phyloP scores from a whole-genome alignment of 2,329 filamentous ascomycete species.

The Pezicula carpinea region DNA sequence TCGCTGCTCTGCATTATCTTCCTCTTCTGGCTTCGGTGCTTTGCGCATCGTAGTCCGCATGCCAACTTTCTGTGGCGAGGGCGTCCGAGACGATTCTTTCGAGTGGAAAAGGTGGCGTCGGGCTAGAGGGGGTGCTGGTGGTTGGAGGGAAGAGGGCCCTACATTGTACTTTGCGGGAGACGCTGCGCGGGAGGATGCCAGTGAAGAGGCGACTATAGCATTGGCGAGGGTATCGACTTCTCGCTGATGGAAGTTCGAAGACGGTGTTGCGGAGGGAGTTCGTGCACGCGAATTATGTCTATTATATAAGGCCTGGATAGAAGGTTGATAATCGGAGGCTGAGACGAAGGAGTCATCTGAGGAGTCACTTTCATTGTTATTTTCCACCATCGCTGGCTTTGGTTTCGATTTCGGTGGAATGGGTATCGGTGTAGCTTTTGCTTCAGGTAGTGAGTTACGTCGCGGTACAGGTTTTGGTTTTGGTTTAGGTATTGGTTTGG shows the following conservation, averaged over 20 bases:
- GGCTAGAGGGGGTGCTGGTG: slow-evolving; percentile 25
- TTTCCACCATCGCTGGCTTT: not conserved
- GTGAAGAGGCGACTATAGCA: slow-evolving; percentile 70
- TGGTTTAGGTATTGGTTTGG: slow-evolving; percentile 3
- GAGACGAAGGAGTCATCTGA: slow-evolving; percentile 30
- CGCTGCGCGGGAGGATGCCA: slow-evolving; percentile 57
- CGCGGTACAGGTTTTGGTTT: slow-evolving; percentile 6
- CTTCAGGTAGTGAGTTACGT: slow-evolving; percentile 5
- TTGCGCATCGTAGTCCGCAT: slow-evolving; percentile 65
- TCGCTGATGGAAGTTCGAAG: slow-evolving; percentile 7
- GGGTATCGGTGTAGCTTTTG: slow-evolving; percentile 13
- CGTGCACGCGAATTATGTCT: not conserved
- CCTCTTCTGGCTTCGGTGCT: slow-evolving; percentile 48
- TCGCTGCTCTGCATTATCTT: slow-evolving; percentile 45
- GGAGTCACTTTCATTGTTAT: slow-evolving; percentile 19
- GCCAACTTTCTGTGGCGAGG: slow-evolving; percentile 37
- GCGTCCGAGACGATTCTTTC: slow-evolving; percentile 28
- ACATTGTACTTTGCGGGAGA: slow-evolving; percentile 29
- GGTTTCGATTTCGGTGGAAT: slow-evolving; percentile 10
- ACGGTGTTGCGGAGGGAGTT: slow-evolving; percentile 20
- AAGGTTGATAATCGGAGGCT: slow-evolving; percentile 23
- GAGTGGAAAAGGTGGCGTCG: slow-evolving; percentile 29
- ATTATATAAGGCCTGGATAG: not conserved
- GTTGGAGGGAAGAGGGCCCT: slow-evolving; percentile 3
- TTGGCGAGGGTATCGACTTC: slow-evolving; percentile 63